A percentile compares a stretch with the other conserved stretches of the same genome.
These are phyloP conservation scores for Rosellinia necatrix DNA, from an alignment of 2,329 filamentous ascomycete species.

Conservation along the genomic window DNA sequence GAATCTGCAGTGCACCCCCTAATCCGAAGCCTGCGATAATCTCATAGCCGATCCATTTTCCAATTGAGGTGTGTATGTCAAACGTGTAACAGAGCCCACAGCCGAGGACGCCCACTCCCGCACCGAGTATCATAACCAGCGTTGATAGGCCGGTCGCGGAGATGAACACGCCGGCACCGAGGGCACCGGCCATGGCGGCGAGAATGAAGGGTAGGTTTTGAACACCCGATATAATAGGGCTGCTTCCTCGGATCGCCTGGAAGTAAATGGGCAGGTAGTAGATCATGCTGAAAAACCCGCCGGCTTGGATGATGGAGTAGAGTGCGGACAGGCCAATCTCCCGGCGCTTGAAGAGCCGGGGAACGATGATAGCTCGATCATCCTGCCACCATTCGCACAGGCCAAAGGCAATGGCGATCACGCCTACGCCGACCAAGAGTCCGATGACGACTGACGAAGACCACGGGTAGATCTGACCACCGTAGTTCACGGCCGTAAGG, in stretches of 20 bases:
- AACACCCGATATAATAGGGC: slow-evolving; percentile 41
- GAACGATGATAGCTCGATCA: background rate
- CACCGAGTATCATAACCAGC: slow-evolving; percentile 44
- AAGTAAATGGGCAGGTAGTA: slow-evolving; percentile 50
- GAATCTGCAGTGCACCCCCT: slow-evolving; percentile 40
- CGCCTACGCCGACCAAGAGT: background rate
- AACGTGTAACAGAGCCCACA: slow-evolving; percentile 42
- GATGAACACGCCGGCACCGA: slow-evolving; percentile 36
- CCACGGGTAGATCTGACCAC: background rate
- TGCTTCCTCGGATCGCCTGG: slow-evolving; percentile 43
- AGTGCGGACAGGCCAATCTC: background rate
- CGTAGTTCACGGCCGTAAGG: background rate
- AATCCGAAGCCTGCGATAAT: slow-evolving; percentile 40
- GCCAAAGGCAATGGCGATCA: background rate
- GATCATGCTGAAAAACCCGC: slow-evolving; percentile 25
- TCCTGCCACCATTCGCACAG: background rate
- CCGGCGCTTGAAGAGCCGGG: background rate
- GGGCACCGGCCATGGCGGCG: slow-evolving; percentile 35
- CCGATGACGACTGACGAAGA: background rate
- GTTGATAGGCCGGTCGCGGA: slow-evolving; percentile 34
- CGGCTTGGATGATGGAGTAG: background rate
- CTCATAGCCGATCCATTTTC: slow-evolving; percentile 50
- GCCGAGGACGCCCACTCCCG: slow-evolving; percentile 40
- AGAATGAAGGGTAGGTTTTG: slow-evolving; percentile 46
- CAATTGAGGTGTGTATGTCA: slow-evolving; percentile 32